Conservation (phyloP, 176 grass and related monocot species). For the Oryza officinalis region DNA sequence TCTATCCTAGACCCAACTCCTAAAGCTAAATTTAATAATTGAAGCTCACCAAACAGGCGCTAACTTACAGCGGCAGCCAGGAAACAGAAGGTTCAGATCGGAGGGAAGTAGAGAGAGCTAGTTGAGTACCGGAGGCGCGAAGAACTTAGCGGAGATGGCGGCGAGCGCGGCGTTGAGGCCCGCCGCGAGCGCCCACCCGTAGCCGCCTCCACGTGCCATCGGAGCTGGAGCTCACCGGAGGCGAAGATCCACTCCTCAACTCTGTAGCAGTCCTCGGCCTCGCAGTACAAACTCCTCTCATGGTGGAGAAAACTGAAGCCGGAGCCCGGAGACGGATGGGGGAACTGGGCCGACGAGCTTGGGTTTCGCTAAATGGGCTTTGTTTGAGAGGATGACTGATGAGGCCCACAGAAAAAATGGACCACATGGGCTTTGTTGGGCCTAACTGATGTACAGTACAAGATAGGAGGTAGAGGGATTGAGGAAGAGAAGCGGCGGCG, state of each 20-base stretch:
- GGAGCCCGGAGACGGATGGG: background rate
- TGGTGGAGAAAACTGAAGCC: background rate
- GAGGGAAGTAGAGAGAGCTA: background rate
- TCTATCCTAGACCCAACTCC: too few relatives aligned
- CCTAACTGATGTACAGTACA: background rate
- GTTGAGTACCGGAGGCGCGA: slow-evolving; percentile 57
- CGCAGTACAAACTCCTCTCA: too few relatives aligned
- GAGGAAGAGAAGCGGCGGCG: too few relatives aligned
- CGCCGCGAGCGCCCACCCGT: slow-evolving; percentile 72
- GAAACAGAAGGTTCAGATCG: background rate
- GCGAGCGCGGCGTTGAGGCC: slow-evolving; percentile 78
- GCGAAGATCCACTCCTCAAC: slow-evolving; percentile 40
- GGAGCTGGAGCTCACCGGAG: slow-evolving; percentile 34
- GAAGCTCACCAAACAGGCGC: too few relatives aligned
- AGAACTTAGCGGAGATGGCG: slow-evolving; percentile 80
- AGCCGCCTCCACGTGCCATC: slow-evolving; percentile 52
- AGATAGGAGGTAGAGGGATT: too few relatives aligned
- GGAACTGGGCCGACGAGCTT: background rate
- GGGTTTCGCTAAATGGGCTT: background rate
- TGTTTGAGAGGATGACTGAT: too few relatives aligned
- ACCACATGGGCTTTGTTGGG: background rate
- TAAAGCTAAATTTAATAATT: too few relatives aligned
- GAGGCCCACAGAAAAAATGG: background rate
- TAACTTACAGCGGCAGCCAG: background rate
- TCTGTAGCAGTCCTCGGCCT: too few relatives aligned